Evolutionary conservation across 164 flowering plant species (phyloP).

Genomic region (Vitis rotundifolia): DNA sequence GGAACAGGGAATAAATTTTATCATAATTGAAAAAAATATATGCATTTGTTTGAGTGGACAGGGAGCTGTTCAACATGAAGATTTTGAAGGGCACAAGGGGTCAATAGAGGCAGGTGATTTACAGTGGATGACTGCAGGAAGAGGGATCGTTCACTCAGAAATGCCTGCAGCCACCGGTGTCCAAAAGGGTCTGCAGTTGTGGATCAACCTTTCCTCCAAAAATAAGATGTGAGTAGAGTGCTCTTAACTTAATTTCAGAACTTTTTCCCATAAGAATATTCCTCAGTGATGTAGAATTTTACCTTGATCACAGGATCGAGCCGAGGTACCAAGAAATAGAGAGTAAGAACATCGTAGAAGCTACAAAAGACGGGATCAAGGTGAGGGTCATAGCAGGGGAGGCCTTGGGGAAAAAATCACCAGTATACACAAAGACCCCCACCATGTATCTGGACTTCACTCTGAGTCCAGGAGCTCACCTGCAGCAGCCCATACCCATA

Average conservation of each 20-base stretch:
- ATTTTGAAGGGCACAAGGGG: slow-evolving; percentile 71
- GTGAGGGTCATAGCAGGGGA: slow-evolving; percentile 88
- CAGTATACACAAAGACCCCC: slow-evolving; percentile 74
- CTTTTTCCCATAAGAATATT: too few relatives aligned
- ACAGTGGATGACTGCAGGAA: slow-evolving; percentile 97
- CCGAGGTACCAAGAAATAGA: slow-evolving; percentile 75
- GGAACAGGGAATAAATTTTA: too few relatives aligned
- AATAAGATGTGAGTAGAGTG: slow-evolving; percentile 62
- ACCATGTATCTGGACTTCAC: slow-evolving; percentile 88
- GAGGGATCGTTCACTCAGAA: slow-evolving; percentile 90
- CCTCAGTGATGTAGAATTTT: background rate
- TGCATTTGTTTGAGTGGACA: slow-evolving; percentile 7
- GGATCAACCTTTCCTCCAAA: slow-evolving; percentile 89
- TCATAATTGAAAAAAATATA: too few relatives aligned
- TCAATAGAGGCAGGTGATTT: slow-evolving; percentile 56
- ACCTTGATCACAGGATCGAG: slow-evolving; percentile 57
- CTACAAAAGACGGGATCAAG: slow-evolving; percentile 52
- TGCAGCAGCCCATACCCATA: slow-evolving; percentile 60
- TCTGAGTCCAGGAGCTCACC: slow-evolving; percentile 59
- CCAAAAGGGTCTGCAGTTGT: slow-evolving; percentile 55
- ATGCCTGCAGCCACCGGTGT: slow-evolving; percentile 76
- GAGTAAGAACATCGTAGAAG: slow-evolving; percentile 53
- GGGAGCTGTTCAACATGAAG: slow-evolving; percentile 81
- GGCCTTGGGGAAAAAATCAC: slow-evolving; percentile 64
- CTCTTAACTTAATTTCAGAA: too few relatives aligned